phyloP scores from a whole-genome alignment of 768 basidiomycete genomes.

The Mycena belliarum region DNA sequence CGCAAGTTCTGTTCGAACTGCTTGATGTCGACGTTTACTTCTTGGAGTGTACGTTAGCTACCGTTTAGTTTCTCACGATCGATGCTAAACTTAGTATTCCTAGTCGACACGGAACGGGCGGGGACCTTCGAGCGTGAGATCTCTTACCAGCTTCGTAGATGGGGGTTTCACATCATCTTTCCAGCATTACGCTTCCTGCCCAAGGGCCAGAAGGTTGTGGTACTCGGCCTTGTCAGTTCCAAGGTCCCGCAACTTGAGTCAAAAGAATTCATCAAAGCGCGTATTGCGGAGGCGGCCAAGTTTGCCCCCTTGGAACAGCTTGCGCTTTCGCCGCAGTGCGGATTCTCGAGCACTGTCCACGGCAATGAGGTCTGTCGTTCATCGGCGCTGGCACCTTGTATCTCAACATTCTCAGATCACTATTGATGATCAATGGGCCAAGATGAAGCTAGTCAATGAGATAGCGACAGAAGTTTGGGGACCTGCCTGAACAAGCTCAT shows the following conservation, averaged over 20 bases:
- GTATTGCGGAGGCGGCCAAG: conserved; percentile 23
- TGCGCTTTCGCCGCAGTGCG: conserved; percentile 21
- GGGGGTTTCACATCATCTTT: not conserved
- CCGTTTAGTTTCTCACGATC: not conserved
- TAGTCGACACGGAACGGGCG: conserved; percentile 39
- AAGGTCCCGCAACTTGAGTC: conserved; percentile 22
- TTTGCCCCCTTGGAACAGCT: conserved; percentile 23
- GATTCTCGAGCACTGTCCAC: conserved; percentile 22
- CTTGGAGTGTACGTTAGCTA: conserved; percentile 33
- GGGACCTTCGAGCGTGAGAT: conserved; percentile 36
- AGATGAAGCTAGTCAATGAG: conserved; percentile 22
- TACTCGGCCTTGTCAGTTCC: conserved; percentile 22
- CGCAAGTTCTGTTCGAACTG: conserved; percentile 37
- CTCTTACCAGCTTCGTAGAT: not conserved
- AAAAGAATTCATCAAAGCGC: conserved; percentile 17
- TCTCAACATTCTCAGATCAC: conserved; percentile 15
- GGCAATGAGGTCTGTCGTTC: conserved; percentile 18
- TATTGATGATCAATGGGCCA: conserved; percentile 23
- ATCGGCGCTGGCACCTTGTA: not conserved
- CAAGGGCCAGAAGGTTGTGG: conserved; percentile 23
- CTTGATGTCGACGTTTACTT: conserved; percentile 41
- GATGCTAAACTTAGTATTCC: not conserved
- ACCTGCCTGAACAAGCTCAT: too few relatives aligned
- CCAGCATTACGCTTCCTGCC: conserved; percentile 33
- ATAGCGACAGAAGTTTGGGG: conserved; percentile 22